Conservation (phyloP, 805 yeast genomes). For the Zygoascus ofunaensis region DNA sequence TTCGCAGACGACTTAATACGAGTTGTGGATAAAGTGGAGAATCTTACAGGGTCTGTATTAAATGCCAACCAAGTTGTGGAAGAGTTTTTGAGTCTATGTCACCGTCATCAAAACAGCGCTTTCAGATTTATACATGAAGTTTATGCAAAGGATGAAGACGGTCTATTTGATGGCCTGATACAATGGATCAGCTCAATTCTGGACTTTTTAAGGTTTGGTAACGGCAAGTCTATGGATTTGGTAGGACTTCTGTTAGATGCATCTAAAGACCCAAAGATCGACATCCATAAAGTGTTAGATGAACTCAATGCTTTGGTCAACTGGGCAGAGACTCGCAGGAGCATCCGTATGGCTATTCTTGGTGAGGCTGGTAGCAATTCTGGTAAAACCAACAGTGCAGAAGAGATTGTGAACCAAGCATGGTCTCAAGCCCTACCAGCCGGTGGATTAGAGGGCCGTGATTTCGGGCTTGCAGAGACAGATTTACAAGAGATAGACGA, state of each 20-base stretch:
- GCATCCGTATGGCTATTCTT: slow-evolving; percentile 21
- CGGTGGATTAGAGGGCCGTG: slow-evolving; percentile 27
- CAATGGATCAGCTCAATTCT: slow-evolving; percentile 66
- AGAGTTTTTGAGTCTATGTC: slow-evolving; percentile 53
- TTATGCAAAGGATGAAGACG: slow-evolving; percentile 61
- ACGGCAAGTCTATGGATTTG: slow-evolving; percentile 39
- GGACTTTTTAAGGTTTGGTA: slow-evolving; percentile 54
- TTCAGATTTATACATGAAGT: slow-evolving; percentile 72
- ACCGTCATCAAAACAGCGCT: slow-evolving; percentile 61
- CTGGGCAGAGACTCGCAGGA: slow-evolving; percentile 30
- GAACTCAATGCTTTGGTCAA: slow-evolving; percentile 36
- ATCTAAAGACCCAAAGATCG: background rate
- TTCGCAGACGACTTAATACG: slow-evolving; percentile 60
- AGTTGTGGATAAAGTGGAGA: slow-evolving; percentile 42
- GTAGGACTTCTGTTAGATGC: slow-evolving; percentile 18
- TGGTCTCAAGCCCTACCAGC: slow-evolving; percentile 39
- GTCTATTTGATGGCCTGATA: slow-evolving; percentile 62
- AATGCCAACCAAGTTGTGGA: slow-evolving; percentile 59
- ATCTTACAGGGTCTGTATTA: slow-evolving; percentile 40
- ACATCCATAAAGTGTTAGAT: slow-evolving; percentile 21
- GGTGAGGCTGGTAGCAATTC: slow-evolving; percentile 16
- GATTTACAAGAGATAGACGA: slow-evolving; percentile 44
- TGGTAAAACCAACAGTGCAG: slow-evolving; percentile 11
- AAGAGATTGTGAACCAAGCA: slow-evolving; percentile 11
- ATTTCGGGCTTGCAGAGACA: slow-evolving; percentile 11